Evolutionary conservation across 306 rosid species (phyloP), one percentile per base, ranked within the genome.

Genomic region (Glycine latifolia): DNA sequence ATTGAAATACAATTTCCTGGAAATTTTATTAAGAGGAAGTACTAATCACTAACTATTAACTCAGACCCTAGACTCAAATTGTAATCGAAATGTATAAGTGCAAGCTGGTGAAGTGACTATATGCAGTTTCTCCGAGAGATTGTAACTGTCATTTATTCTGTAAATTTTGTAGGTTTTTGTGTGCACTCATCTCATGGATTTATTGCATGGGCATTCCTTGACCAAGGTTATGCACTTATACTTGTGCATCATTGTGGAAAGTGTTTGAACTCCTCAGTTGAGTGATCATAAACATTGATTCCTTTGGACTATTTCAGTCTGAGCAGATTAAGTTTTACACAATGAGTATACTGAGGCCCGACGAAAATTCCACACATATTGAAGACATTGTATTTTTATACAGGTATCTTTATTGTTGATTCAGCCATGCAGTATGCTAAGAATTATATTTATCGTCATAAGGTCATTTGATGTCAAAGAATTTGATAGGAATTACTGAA

Each of bases 141-240:
- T 14, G 26, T 75, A 70, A 78, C 58, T 65, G 50, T 69, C 31
- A 62, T 85, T 81, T 43, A 49, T 53, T 79, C 15, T 8, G 54
- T 68, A 54, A 61, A 67, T 71, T 83, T 73, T 88, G 81, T 82
- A 95, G 99, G 99, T 91, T 87, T 86, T 95, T 33, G 90, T 90
- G 86, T 91, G 97, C 87, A 95, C 98, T 73, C 99, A 95, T 93
- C 87, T 95, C 82, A 89, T 97, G 35, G 99, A 95, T 90, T 80
- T 95, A 85, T 82, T 95, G 87, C 85, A 94, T 76, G 92, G 92
- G 82, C 81, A 73, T 87, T 91, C 87, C 81, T 76, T 93, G 74
- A 79, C 88, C 66, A 82, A 88, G 92, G 98, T 95, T 80, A 77
- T 66, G 41, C 53, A 39, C 39, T 73, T 73, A 12, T 31, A 67